Base-by-base conservation (phyloP, 345 rosid species). In the Aquilaria sinensis region DNA sequence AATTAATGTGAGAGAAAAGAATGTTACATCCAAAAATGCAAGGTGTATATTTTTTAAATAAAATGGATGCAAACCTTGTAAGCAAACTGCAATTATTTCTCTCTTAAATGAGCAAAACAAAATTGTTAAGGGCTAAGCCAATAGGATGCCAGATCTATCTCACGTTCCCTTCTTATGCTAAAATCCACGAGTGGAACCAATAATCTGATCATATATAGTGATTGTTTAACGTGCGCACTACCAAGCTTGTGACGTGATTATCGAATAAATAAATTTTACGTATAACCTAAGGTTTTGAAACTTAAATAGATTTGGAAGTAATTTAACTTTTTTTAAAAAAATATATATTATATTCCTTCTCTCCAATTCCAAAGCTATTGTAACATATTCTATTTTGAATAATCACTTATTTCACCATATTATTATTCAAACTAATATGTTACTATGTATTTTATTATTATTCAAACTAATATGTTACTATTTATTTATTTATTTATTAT, bases 101-200 rank as follows among this genome's bases (percentile, higher is more conserved):
- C 23, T 23, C 23, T 23, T 23, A 23, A 23, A 23, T 23, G 1
- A 23, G 23, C 23, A 23, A 23, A 23, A 23, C 23, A 23, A 23
- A 23, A 23, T 23, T 23, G 23, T 23, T 23, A 1, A 23, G 23
- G 23, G 23, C 54, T 2, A 51, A 51, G 9, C 9, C 14, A 51
- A 14, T 51, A 51, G 29, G 6, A 15, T 51, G 54, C 30, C 29
- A 8, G 8, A 6, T 54, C 29, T 59, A 12, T 64, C 32, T 23
- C 69, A 66, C 58, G 69, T 57, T 62, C 56, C 37, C 57, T 13
- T 56, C 68, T 49, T 37, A 48, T 33, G 62, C 50, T 32, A 34
- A 65, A 48, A 65, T 1, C 37, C 8, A 43, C 6, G 56, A 16
- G 31, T 15, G 47, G 55, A 55, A 66, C 37, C 63, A 57, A 29